Conservation (phyloP, 1,284 basidiomycete genomes). For the Meira miltonrushii region DNA sequence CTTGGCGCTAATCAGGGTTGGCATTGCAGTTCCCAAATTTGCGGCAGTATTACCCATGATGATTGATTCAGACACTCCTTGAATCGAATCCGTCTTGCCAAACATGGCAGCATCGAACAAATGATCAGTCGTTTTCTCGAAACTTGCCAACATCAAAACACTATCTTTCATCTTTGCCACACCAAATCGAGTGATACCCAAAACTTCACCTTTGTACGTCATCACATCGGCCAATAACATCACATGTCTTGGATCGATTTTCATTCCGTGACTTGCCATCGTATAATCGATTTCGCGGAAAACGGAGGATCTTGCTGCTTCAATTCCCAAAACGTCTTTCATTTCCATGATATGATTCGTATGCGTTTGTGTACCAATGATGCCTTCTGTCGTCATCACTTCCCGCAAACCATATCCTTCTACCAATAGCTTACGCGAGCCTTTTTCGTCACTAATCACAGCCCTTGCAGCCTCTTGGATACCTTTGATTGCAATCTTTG, state of each 20-base stretch:
- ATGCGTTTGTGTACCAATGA: constrained; percentile 82
- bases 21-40: constrained; percentile 80
- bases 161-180: constrained; percentile 99
- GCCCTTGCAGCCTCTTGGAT: constrained; percentile 45
- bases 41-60: constrained; percentile 99
- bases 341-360: constrained; percentile 98
- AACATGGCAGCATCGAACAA: constrained; percentile 95
- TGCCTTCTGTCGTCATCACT: constrained; percentile 96
- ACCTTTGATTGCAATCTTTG: constrained; percentile 48
- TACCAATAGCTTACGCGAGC: constrained; percentile 45
- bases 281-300: constrained; percentile 93
- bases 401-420: constrained; percentile 94
- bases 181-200: constrained; percentile 98
- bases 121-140: constrained; percentile 99
- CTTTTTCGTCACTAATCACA: constrained; percentile 51
- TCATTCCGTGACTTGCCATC: constrained; percentile 97
- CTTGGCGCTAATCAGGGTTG: constrained; percentile 25
- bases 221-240: constrained; percentile 98
- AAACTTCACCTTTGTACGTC: constrained; percentile 98
- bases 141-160: constrained; percentile 96
- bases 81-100: constrained; percentile 89
- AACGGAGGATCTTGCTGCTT: constrained; percentile 89
- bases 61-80: constrained; percentile 97
- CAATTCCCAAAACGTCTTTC: constrained; percentile 87
- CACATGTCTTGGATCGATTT: constrained; percentile 95